Conservation (phyloP, 2,329 filamentous ascomycete species). For the Epichloe gansuensis region DNA sequence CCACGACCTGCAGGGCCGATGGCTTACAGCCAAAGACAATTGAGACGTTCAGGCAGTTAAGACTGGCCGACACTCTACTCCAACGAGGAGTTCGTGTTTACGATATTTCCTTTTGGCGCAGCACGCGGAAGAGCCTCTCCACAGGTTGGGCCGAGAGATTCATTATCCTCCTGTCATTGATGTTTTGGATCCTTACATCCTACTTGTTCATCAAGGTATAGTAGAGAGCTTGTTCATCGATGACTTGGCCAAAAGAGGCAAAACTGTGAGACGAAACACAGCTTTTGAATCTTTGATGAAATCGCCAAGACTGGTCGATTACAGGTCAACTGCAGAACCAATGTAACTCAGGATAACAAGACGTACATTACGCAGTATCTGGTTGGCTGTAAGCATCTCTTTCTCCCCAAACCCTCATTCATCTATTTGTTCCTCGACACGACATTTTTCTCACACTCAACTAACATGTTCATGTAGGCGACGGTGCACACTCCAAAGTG, state of each 20-base stretch:
- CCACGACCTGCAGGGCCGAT: slow-evolving; percentile 39
- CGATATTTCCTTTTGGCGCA: slow-evolving; percentile 64
- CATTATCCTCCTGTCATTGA: slow-evolving; percentile 56
- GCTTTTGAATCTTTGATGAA: slow-evolving; percentile 44
- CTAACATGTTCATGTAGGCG: slow-evolving; percentile 27
- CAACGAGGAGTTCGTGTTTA: slow-evolving; percentile 58
- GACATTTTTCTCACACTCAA: background rate
- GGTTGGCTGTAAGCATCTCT: slow-evolving; percentile 45
- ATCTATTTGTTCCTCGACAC: background rate
- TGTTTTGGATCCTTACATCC: slow-evolving; percentile 43
- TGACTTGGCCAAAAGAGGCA: slow-evolving; percentile 52
- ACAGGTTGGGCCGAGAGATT: slow-evolving; percentile 50
- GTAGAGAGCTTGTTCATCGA: slow-evolving; percentile 59
- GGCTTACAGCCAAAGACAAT: slow-evolving; percentile 69
- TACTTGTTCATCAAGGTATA: slow-evolving; percentile 61
- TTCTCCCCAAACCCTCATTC: background rate
- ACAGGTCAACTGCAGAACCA: slow-evolving; percentile 39
- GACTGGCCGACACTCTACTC: slow-evolving; percentile 56
- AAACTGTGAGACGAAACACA: slow-evolving; percentile 51
- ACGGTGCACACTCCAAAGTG: slow-evolving; percentile 61
- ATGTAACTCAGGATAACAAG: slow-evolving; percentile 37
- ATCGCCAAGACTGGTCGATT: slow-evolving; percentile 31
- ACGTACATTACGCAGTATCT: slow-evolving; percentile 49
- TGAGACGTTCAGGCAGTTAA: slow-evolving; percentile 62
- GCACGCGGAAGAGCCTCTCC: slow-evolving; percentile 38